Percentiles rank a stretch among this genome's conserved stretches.
Evolutionary conservation across 768 basidiomycete species (phyloP).

Genomic region (Candolleomyces aberdarensis): DNA sequence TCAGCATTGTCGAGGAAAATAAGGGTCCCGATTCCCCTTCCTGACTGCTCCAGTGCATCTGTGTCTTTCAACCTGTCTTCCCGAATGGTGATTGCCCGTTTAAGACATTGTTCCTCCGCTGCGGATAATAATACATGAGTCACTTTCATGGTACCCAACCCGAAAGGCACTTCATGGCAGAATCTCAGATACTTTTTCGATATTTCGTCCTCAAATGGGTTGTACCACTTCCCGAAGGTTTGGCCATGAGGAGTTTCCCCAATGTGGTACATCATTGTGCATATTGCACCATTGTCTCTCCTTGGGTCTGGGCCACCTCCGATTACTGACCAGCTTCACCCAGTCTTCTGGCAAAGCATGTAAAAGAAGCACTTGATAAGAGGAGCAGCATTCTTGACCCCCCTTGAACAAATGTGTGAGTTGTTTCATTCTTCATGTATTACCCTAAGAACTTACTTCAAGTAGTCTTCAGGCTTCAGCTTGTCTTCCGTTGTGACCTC

Average conservation of each 20-base stretch:
- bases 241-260: neutral
- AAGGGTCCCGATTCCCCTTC: no score
- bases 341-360: neutral
- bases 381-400: neutral
- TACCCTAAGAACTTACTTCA: neutral
- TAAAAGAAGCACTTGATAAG: neutral
- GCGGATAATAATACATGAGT: no score
- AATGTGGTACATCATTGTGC: neutral
- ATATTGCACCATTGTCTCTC: neutral
- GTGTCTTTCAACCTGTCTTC: neutral
- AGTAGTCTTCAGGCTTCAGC: neutral
- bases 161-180: neutral
- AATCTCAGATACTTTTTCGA: neutral
- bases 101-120: neutral
- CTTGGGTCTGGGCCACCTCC: neutral
- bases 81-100: neutral
- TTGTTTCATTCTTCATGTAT: neutral
- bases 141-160: no score
- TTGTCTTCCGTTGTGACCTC: neutral
- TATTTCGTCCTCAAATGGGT: neutral
- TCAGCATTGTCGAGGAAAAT: no score
- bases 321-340: neutral
- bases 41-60: neutral
- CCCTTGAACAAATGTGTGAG: neutral
- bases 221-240: neutral